Evolutionary conservation across 2,329 filamentous ascomycete species (phyloP).

Genomic region (Nannizzia gypsea): DNA sequence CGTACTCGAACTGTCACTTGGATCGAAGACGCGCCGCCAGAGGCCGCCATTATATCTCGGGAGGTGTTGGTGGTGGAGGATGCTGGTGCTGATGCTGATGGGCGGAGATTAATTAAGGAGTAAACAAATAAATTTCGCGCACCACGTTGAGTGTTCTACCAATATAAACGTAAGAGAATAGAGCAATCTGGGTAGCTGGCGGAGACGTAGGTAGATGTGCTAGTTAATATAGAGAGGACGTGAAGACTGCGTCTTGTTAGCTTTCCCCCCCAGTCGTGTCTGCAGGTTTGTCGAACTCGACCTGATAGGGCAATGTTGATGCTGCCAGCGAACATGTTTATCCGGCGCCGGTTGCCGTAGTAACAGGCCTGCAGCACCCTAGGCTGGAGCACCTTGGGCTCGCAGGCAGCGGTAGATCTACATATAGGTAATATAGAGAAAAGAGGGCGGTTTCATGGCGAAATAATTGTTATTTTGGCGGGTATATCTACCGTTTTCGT

Average conservation of each 20-base stretch:
- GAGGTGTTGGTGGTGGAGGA: not conserved
- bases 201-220: slow-evolving; percentile 3
- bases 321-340: slow-evolving; percentile 10
- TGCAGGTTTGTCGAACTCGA: not conserved
- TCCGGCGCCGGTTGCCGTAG: slow-evolving; percentile 15
- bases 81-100: not conserved
- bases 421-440: too few species aligned
- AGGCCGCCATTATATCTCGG: slow-evolving; percentile 27
- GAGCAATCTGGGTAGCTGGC: not conserved
- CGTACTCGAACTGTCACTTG: slow-evolving; percentile 48
- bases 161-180: not conserved
- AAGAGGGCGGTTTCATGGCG: too few species aligned
- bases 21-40: slow-evolving; percentile 39
- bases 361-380: not conserved
- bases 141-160: not conserved
- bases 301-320: not conserved
- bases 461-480: too few species aligned
- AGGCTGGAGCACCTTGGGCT: not conserved
- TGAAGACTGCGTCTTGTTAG: slow-evolving; percentile 1
- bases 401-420: too few species aligned
- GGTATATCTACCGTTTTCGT: too few species aligned
- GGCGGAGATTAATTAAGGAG: not conserved
- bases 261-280: not conserved
- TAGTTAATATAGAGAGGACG: slow-evolving; percentile 1
- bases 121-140: slow-evolving; percentile 6